phyloP scores from a whole-genome alignment of 345 rosid species.

The Eucalyptus guilfoylei region DNA sequence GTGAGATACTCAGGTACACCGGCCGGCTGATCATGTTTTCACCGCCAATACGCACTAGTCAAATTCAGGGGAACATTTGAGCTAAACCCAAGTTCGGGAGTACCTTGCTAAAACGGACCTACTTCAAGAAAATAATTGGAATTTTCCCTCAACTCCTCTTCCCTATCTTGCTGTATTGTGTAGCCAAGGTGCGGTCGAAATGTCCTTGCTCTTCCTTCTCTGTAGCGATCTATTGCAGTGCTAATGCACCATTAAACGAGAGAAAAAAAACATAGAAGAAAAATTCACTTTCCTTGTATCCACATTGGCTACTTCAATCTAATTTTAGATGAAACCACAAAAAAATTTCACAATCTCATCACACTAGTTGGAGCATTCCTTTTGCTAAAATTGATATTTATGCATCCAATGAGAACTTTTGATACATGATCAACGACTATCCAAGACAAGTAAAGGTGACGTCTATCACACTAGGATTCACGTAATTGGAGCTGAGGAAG shows the following conservation, averaged over 20 bases:
- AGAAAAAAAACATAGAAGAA: too few species aligned
- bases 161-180: not conserved
- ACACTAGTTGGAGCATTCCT: not conserved
- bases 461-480: not conserved
- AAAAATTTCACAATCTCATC: not conserved
- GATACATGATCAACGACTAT: not conserved
- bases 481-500: not conserved
- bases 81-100: not conserved
- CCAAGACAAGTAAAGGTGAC: not conserved
- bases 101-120: not conserved
- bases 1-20: not conserved
- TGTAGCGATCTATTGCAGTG: not conserved
- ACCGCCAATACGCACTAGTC: not conserved
- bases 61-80: not conserved
- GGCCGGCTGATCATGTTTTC: not conserved
- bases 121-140: not conserved
- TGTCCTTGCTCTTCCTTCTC: not conserved
- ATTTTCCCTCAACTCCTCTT: not conserved
- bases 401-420: not conserved
- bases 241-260: not conserved
- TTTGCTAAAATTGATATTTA: not conserved
- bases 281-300: not conserved
- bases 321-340: not conserved
- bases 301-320: not conserved
- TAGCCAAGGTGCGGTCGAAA: not conserved